Conservation (phyloP, 78 protist species). For the Chrysochromulina tobinii region DNA sequence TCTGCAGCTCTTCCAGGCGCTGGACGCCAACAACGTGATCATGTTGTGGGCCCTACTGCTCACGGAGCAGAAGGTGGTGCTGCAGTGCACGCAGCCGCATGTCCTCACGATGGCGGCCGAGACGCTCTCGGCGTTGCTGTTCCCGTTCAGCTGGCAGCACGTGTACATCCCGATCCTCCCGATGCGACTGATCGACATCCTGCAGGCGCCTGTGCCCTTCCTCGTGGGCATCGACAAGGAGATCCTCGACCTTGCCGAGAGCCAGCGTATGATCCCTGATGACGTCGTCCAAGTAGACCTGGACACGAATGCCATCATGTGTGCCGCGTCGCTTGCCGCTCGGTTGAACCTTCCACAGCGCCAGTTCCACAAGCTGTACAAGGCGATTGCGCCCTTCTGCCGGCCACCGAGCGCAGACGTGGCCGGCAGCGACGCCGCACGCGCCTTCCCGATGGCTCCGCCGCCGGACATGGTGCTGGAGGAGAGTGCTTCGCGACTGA, state of each 20-base stretch:
- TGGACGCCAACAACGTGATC: background rate
- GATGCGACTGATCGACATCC: background rate
- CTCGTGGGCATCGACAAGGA: background rate
- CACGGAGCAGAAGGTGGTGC: constrained; percentile 29
- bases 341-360: background rate
- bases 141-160: constrained; percentile 36
- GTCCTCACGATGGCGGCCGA: constrained; percentile 37
- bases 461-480: background rate
- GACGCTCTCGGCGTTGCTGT: constrained; percentile 11
- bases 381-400: background rate
- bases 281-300: constrained; percentile 23
- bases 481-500: background rate
- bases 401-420: background rate
- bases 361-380: background rate
- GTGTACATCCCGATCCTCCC: constrained; percentile 48
- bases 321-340: background rate
- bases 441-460: background rate
- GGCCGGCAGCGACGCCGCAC: background rate
- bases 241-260: background rate
- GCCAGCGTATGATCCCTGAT: background rate
- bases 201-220: constrained; percentile 18
- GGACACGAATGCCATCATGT: background rate
- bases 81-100: background rate
- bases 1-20: background rate
- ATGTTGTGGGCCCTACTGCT: constrained; percentile 24